These are phyloP conservation scores for Trypanosoma melophagium DNA, from an alignment of 208 protist genomes.

Conservation along the genomic window DNA sequence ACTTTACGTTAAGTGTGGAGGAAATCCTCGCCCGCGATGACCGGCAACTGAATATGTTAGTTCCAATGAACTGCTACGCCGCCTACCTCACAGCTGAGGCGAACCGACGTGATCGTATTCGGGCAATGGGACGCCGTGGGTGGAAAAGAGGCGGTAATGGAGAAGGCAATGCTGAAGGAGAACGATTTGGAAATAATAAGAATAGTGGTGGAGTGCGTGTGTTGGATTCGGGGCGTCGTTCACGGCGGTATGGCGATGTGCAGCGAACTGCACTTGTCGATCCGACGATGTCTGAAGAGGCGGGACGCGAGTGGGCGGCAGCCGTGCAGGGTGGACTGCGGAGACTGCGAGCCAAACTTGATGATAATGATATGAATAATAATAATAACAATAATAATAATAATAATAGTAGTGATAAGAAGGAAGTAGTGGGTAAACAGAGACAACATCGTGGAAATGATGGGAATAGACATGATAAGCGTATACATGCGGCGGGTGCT, in stretches of 20 bases:
- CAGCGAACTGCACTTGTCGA: slow-evolving; percentile 56
- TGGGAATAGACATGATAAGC: too few species aligned
- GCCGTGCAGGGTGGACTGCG: neutral
- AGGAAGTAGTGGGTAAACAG: neutral
- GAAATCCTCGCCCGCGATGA: slow-evolving; percentile 89
- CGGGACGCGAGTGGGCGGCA: slow-evolving; percentile 29
- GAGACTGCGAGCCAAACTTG: neutral
- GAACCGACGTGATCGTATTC: slow-evolving; percentile 68
- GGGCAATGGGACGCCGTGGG: slow-evolving; percentile 46
- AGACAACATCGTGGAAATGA: too few species aligned
- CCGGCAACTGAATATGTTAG: slow-evolving; percentile 91
- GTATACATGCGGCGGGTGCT: too few species aligned
- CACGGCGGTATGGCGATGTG: slow-evolving; percentile 70
- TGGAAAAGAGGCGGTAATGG: slow-evolving; percentile 1
- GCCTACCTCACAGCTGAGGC: slow-evolving; percentile 70
- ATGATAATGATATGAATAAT: slow-evolving; percentile 1
- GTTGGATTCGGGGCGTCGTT: slow-evolving; percentile 49
- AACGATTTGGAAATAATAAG: neutral
- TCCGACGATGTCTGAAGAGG: slow-evolving; percentile 33
- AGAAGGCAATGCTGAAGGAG: slow-evolving; percentile 8
- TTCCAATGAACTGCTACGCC: slow-evolving; percentile 91
- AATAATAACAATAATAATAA: slow-evolving; percentile 26
- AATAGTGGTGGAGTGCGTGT: neutral
- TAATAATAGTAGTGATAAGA: slow-evolving; percentile 8
- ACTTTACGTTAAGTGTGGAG: slow-evolving; percentile 83